Base-by-base conservation (phyloP, 108 stramenopile genomes). In the Asterionellopsis glacialis region DNA sequence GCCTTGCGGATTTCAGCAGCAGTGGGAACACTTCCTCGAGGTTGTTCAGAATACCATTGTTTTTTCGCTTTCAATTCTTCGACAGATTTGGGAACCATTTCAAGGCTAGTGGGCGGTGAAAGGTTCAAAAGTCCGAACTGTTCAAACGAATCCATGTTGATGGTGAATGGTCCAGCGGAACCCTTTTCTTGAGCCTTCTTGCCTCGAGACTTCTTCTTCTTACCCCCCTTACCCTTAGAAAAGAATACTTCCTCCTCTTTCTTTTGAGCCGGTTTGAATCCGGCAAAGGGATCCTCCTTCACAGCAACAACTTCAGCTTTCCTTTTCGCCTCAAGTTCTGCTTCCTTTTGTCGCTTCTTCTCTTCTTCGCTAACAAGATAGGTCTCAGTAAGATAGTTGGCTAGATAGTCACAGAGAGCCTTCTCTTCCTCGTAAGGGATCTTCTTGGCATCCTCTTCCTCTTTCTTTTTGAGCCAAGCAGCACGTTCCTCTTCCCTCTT, bases 401-500 rank as follows among this genome's bases (percentile, higher is more conserved):
- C 91, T 47, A 98, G 83, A 74, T 91, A 95, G 62, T 95, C 95
- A 68, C 97, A 98, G 26, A 98, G 81, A 21, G 77, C 85, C 84
- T 94, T 90, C 72, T 98, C 97, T 70, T 92, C 95, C 70, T 96
- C 95, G 70, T 95, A 96, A 15, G 95, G 97, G 54, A 88, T 88
- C 69, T 97, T 96, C 77, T 94, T 95, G 48, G 82, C 51, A 68
- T 96, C 95, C 70, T 96, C 97, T 51, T 91, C 97, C 63, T 98
- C 97, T 45, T 77, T 54, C 77, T 85, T 88, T 70, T 88, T 87
- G 59, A 85, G 65, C 71, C 75, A 88, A 14, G 75, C 87, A 14
- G 70, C 77, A 64, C 87, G 82, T 62, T 95, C 87, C 40, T 83
- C 94, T 64, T 96, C 95, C 23, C 92, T 86, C 24, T 67, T 68